phyloP scores from a whole-genome alignment of 768 basidiomycete genomes.

The Hericium rajendrae region DNA sequence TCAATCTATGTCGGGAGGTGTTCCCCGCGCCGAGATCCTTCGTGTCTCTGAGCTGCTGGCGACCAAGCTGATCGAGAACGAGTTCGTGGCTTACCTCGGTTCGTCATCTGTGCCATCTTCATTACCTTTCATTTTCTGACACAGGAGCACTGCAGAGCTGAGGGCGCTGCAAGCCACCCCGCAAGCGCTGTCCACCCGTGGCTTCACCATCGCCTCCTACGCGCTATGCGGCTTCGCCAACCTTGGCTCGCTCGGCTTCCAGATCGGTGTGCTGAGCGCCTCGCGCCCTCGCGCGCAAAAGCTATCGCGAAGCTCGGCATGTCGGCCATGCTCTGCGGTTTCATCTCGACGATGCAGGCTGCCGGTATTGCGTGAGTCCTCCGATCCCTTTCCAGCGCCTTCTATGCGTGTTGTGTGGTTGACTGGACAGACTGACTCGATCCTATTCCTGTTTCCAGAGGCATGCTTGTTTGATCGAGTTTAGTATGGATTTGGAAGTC shows the following conservation, averaged over 20 bases:
- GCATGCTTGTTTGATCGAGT: constrained; percentile 22
- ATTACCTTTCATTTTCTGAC: neutral
- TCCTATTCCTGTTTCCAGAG: constrained; percentile 6
- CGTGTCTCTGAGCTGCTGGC: constrained; percentile 73
- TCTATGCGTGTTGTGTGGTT: neutral
- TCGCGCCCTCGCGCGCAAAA: constrained; percentile 60
- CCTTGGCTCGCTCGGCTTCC: constrained; percentile 77
- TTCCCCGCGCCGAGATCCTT: constrained; percentile 72
- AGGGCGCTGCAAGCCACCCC: constrained; percentile 34
- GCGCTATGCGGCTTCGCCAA: constrained; percentile 90
- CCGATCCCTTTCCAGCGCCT: neutral
- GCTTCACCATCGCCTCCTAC: constrained; percentile 77
- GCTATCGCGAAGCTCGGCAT: constrained; percentile 60
- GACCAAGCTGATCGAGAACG: constrained; percentile 84
- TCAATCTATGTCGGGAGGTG: constrained; percentile 27
- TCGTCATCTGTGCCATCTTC: neutral
- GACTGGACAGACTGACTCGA: neutral
- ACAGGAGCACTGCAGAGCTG: constrained; percentile 31
- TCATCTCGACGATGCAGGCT: constrained; percentile 54
- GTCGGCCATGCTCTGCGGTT: constrained; percentile 68
- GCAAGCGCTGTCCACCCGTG: constrained; percentile 57
- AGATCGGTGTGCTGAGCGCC: constrained; percentile 67
- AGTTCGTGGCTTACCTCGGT: constrained; percentile 68
- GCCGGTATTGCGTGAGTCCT: constrained; percentile 48
- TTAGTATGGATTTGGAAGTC: too few species aligned